phyloP scores from a whole-genome alignment of 192 early-diverging fungal species.

The Chytriomyces hyalinus region DNA sequence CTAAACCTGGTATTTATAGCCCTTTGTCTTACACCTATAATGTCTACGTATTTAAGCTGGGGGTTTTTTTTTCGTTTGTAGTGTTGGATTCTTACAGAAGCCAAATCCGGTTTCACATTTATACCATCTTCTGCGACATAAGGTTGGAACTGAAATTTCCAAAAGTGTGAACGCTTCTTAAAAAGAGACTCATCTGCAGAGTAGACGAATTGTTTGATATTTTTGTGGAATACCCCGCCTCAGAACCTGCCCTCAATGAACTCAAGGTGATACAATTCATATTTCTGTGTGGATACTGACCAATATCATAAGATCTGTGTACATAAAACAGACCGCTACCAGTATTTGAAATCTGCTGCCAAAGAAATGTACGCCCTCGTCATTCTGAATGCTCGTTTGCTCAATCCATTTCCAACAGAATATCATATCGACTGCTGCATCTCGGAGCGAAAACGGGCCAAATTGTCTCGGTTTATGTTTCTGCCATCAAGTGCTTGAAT shows the following conservation, averaged over 20 bases:
- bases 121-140: neutral
- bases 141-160: neutral
- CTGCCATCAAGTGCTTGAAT: constrained; percentile 70
- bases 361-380: neutral
- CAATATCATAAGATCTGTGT: neutral
- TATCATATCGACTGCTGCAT: constrained; percentile 65
- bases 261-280: constrained; percentile 51
- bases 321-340: constrained; percentile 28
- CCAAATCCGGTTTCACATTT: neutral
- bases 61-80: neutral
- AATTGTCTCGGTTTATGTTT: constrained; percentile 74
- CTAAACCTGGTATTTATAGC: too few species aligned
- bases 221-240: constrained; percentile 74
- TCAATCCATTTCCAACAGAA: constrained; percentile 10
- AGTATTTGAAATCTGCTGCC: constrained; percentile 4
- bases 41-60: neutral
- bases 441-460: constrained; percentile 74
- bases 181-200: constrained; percentile 13
- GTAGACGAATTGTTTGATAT: constrained; percentile 72
- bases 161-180: neutral
- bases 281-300: neutral
- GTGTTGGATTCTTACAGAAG: neutral
- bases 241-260: constrained; percentile 65
- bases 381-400: too few species aligned
- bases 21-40: neutral